Conservation (phyloP, 192 early-diverging fungal genomes). For the Coemansia interrupta region DNA sequence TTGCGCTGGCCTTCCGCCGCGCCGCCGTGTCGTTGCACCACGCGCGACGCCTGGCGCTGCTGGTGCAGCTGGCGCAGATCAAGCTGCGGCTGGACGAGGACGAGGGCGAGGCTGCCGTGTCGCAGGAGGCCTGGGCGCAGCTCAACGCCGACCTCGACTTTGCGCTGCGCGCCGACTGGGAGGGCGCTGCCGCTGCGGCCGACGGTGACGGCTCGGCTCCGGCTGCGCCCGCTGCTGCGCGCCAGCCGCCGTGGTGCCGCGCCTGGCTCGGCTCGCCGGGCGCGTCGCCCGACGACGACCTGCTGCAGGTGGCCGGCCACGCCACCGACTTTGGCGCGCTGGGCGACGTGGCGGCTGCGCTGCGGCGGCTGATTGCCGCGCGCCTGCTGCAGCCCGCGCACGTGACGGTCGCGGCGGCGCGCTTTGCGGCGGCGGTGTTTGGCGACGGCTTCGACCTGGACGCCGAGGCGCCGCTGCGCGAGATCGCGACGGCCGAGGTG, state of each 20-base stretch:
- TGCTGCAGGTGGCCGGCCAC: no score
- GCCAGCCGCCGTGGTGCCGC: slow-evolving; percentile 41
- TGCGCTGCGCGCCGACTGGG: slow-evolving; percentile 28
- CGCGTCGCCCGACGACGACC: neutral
- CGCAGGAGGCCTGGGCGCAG: slow-evolving; percentile 42
- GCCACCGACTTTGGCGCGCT: neutral
- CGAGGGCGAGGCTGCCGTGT: slow-evolving; percentile 13
- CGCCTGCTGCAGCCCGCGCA: slow-evolving; percentile 88
- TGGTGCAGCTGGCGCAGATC: slow-evolving; percentile 83
- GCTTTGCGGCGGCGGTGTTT: slow-evolving; percentile 66
- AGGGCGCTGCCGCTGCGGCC: neutral
- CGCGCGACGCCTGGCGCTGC: slow-evolving; percentile 87
- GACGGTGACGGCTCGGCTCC: neutral
- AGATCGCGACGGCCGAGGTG: slow-evolving; percentile 70
- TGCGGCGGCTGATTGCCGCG: slow-evolving; percentile 77
- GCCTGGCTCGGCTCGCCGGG: slow-evolving; percentile 19
- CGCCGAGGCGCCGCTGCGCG: slow-evolving; percentile 67
- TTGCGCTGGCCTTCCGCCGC: slow-evolving; percentile 73
- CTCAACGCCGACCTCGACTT: slow-evolving; percentile 45
- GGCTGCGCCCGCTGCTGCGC: no score
- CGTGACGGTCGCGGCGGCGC: slow-evolving; percentile 66
- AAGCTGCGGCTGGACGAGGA: slow-evolving; percentile 62
- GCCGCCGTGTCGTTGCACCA: slow-evolving; percentile 83
- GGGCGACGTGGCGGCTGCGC: slow-evolving; percentile 49
- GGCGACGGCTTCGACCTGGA: slow-evolving; percentile 14